Base-by-base conservation (phyloP, 2,329 filamentous ascomycete genomes). In the Beauveria asiatica region DNA sequence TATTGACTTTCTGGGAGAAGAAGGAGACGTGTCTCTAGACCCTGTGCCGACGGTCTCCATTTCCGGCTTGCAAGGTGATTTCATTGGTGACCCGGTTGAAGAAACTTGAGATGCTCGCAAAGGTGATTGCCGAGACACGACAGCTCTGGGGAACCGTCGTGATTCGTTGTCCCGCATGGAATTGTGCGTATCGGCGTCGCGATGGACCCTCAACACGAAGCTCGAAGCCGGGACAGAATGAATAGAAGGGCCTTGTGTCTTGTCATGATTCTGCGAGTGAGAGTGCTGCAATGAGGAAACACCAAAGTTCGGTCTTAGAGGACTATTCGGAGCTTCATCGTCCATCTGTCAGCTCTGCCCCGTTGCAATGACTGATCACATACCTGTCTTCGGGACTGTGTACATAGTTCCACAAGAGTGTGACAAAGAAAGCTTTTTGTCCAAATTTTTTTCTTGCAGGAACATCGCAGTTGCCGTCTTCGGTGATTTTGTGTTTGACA, bases 191-290 rank as follows among this genome's bases (percentile, higher is more conserved):
- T 50, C 55, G 16, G 17, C n/a, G 5, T 57, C 23, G 9, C 25
- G 55, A 41, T 50, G 55, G 4, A 57, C 45, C 33, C 55, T 57
- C 33, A 57, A 25, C 13, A 57, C 55, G 30, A 50, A n/a, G 21
- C 55, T 57, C 7, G 37, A 50, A 7, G 55, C 55, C 11, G 55
- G 45, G 3, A 57, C 45, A 9, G 55, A 30, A 23, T 57, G 45
- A 5, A 52, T 30, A 30, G 46, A 52, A 3, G 48, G n/a, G 4
- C n/a, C n/a, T 9, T 51, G 39, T 25, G 17, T 5, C 16, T 21
- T 59, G 27, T 52, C 39, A 23, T 19, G 46, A 30, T 16, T 25
- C 2, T n/a, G 21, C 13, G 6, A 41, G 5, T 27, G 48, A 37
- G 39, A 51, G 44, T 25, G n/a, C 39, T 59, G 46, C 57, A 46